Evolutionary conservation across 768 basidiomycete genomes (phyloP).

Genomic region (Macrolepiota albuminosa): DNA sequence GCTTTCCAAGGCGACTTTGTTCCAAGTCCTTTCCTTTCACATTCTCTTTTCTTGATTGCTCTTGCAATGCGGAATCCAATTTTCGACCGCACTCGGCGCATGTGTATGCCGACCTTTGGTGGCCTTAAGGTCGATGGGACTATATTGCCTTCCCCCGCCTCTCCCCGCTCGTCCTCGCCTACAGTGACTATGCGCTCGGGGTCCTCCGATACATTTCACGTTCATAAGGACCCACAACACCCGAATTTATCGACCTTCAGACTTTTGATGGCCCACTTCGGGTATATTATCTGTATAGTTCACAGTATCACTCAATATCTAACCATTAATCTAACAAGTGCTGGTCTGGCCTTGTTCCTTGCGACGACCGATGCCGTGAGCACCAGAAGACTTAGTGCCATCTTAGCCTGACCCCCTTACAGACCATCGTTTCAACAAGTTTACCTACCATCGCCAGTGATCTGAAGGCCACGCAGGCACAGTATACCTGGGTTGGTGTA

Average conservation of each 20-base stretch:
- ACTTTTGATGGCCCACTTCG: constrained; percentile 62
- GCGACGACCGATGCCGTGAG: constrained; percentile 83
- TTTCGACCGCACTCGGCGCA: neutral
- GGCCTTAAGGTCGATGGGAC: constrained; percentile 2
- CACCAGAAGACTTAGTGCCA: neutral
- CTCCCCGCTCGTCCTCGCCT: constrained; percentile 13
- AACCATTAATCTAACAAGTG: constrained; percentile 35
- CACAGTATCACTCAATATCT: constrained; percentile 1
- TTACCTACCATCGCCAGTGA: constrained; percentile 76
- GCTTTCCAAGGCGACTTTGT: constrained; percentile 3
- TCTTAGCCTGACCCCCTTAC: neutral
- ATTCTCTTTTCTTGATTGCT: neutral
- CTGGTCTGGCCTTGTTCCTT: constrained; percentile 76
- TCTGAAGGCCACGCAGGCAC: constrained; percentile 57
- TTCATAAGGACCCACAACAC: constrained; percentile 13
- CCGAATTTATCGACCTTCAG: constrained; percentile 46
- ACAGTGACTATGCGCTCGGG: constrained; percentile 24
- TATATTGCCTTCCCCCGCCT: neutral
- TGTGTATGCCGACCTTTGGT: neutral
- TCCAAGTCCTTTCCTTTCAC: neutral
- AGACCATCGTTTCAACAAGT: constrained; percentile 77
- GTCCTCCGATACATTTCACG: constrained; percentile 27
- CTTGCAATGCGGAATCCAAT: constrained; percentile 4
- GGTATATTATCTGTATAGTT: constrained; percentile 33
- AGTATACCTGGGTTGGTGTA: constrained; percentile 86